phyloP scores from a whole-genome alignment of 139 green algal genomes.

The Parachlorella kessleri region DNA sequence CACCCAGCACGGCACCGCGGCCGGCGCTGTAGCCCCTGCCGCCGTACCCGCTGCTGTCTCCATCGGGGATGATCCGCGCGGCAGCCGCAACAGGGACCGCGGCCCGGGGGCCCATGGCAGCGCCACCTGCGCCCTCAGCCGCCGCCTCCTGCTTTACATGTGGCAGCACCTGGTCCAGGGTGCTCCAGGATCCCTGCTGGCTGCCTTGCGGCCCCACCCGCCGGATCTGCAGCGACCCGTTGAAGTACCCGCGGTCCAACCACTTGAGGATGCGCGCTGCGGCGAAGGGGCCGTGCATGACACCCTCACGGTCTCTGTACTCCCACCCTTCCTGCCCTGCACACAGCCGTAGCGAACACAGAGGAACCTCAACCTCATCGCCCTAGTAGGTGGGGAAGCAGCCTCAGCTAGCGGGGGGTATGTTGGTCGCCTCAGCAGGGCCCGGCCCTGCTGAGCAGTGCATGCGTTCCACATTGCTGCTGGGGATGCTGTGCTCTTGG shows the following conservation, averaged over 20 bases:
- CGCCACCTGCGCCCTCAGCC: not conserved
- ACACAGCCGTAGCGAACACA: not conserved
- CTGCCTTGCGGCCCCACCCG: slow-evolving; percentile 15
- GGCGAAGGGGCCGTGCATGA: slow-evolving; percentile 35
- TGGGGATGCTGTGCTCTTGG: too few relatives aligned
- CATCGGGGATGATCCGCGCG: too few relatives aligned
- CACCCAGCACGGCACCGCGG: slow-evolving; percentile 20
- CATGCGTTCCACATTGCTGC: too few relatives aligned
- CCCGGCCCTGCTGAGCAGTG: too few relatives aligned
- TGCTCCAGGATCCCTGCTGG: slow-evolving; percentile 10
- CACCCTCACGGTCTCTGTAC: slow-evolving; percentile 35
- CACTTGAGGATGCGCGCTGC: slow-evolving; percentile 42
- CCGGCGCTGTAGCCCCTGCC: too few relatives aligned
- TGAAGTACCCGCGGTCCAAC: slow-evolving; percentile 25
- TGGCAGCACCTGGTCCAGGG: slow-evolving; percentile 7
- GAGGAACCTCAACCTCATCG: not conserved
- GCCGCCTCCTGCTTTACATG: not conserved
- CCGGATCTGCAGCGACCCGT: slow-evolving; percentile 20
- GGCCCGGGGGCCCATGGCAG: too few relatives aligned
- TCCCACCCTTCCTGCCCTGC: slow-evolving; percentile 41
- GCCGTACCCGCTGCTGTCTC: too few relatives aligned
- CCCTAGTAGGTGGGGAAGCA: too few relatives aligned
- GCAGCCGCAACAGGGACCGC: too few relatives aligned
- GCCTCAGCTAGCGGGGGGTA: too few relatives aligned
- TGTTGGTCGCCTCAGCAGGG: too few relatives aligned